These are phyloP conservation scores for Lecanicillium sp. DNA, from an alignment of 2,329 filamentous ascomycete genomes.

Conservation along the genomic window DNA sequence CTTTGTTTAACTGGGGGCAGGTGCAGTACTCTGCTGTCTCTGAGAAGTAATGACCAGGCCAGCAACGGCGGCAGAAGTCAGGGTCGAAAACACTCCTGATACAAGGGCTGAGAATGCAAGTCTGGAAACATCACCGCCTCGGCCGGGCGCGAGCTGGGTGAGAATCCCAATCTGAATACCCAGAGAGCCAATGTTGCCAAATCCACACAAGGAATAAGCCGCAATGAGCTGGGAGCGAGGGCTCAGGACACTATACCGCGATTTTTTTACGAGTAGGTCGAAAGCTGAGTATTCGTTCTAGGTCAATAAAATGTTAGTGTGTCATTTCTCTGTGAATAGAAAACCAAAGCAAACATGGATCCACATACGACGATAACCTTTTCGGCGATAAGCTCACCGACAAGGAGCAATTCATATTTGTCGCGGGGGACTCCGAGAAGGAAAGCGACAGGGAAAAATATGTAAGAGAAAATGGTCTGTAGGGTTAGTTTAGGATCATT, in stretches of 20 bases:
- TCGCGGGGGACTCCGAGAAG: slow-evolving; percentile 67
- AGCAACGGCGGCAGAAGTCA: slow-evolving; percentile 71
- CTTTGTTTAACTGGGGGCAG: background rate
- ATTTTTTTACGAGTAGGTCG: slow-evolving; percentile 44
- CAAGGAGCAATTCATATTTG: slow-evolving; percentile 59
- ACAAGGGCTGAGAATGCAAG: slow-evolving; percentile 71
- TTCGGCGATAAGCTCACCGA: slow-evolving; percentile 70
- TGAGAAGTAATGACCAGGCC: slow-evolving; percentile 61
- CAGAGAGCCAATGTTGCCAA: slow-evolving; percentile 80
- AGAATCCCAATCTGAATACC: slow-evolving; percentile 87
- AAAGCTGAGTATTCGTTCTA: slow-evolving; percentile 76
- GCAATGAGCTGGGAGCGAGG: slow-evolving; percentile 71
- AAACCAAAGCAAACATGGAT: background rate
- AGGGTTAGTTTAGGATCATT: slow-evolving; percentile 59
- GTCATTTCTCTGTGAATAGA: background rate
- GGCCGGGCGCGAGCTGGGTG: slow-evolving; percentile 67
- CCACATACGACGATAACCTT: slow-evolving; percentile 65
- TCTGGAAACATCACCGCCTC: slow-evolving; percentile 65
- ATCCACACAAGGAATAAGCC: slow-evolving; percentile 76
- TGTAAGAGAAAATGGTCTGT: slow-evolving; percentile 66
- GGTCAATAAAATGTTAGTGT: background rate
- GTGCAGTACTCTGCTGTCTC: slow-evolving; percentile 11
- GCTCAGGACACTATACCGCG: slow-evolving; percentile 49
- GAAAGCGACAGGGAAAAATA: slow-evolving; percentile 72
- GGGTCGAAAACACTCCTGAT: slow-evolving; percentile 68